phyloP scores from a whole-genome alignment of 2,329 filamentous ascomycete genomes.

The Clarireedia sp. region DNA sequence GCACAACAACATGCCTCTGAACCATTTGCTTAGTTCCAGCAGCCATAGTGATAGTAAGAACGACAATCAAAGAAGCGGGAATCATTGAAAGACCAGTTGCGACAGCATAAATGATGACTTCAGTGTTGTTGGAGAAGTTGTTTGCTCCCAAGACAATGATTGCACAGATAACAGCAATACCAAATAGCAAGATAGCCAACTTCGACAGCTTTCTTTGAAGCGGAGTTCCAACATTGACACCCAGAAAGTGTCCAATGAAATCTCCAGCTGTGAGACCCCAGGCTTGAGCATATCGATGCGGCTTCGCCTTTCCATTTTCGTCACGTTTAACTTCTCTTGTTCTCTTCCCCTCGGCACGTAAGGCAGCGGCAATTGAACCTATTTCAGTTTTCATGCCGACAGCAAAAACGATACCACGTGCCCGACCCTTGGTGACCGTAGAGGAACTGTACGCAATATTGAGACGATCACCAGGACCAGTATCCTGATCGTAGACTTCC shows the following conservation, averaged over 20 bases:
- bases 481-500: conserved; percentile 41
- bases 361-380: conserved; percentile 53
- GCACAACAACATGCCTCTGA: conserved; percentile 47
- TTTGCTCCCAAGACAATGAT: conserved; percentile 58
- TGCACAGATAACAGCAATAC: conserved; percentile 54
- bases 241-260: conserved; percentile 51
- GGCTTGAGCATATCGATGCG: conserved; percentile 38
- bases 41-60: conserved; percentile 60
- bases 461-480: conserved; percentile 51
- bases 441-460: conserved; percentile 56
- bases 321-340: conserved; percentile 39
- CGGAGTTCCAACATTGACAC: conserved; percentile 57
- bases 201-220: conserved; percentile 59
- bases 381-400: conserved; percentile 56
- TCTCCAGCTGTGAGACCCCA: conserved; percentile 40
- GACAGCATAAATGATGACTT: conserved; percentile 57
- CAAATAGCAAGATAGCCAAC: conserved; percentile 54
- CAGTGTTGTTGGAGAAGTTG: conserved; percentile 39
- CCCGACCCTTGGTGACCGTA: conserved; percentile 54
- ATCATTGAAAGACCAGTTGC: conserved; percentile 54
- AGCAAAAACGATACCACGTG: conserved; percentile 50
- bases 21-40: conserved; percentile 53
- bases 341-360: conserved; percentile 44
- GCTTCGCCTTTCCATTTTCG: conserved; percentile 41
- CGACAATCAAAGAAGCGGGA: conserved; percentile 54